These are phyloP conservation scores for Jatropha curcas DNA, from an alignment of 345 rosid genomes.

Conservation along the genomic window DNA sequence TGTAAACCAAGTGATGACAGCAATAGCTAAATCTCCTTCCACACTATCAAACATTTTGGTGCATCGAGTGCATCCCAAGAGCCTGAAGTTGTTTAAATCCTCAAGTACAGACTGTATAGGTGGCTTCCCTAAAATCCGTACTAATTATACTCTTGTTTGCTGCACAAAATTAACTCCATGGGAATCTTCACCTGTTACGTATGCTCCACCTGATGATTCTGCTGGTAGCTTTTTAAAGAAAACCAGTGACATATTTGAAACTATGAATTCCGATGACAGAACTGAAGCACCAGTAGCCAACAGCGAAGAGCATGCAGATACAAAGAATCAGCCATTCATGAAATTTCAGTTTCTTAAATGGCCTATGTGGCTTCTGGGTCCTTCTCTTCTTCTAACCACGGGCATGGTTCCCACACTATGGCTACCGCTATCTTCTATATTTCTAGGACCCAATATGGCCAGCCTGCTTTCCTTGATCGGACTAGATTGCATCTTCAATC, in stretches of 20 bases:
- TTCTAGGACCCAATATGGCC: constrained; percentile 79
- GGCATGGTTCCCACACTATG: constrained; percentile 92
- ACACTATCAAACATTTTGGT: constrained; percentile 20
- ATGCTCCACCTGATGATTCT: constrained; percentile 47
- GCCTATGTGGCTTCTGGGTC: constrained; percentile 93
- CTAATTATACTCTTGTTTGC: constrained; percentile 33
- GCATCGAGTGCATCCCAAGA: constrained; percentile 34
- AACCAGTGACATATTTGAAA: constrained; percentile 55
- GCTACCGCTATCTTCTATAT: constrained; percentile 85
- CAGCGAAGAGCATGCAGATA: constrained; percentile 25
- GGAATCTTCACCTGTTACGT: constrained; percentile 60
- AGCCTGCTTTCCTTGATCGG: constrained; percentile 88
- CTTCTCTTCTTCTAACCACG: constrained; percentile 70
- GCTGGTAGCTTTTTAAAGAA: constrained; percentile 44
- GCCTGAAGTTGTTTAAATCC: constrained; percentile 32
- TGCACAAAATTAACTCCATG: constrained; percentile 58
- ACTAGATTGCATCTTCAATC: constrained; percentile 84
- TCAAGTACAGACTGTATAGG: constrained; percentile 12
- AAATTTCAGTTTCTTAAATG: constrained; percentile 66
- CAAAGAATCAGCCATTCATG: constrained; percentile 19
- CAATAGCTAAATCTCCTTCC: constrained; percentile 40
- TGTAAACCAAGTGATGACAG: constrained; percentile 52
- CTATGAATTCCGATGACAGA: constrained; percentile 37
- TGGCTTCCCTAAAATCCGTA: constrained; percentile 15
- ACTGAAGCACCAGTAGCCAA: constrained; percentile 37